A percentile compares a stretch with the other conserved stretches of the same genome.
Evolutionary conservation across 2,329 filamentous ascomycete genomes (phyloP).

Genomic region (Clarireedia hainanense): DNA sequence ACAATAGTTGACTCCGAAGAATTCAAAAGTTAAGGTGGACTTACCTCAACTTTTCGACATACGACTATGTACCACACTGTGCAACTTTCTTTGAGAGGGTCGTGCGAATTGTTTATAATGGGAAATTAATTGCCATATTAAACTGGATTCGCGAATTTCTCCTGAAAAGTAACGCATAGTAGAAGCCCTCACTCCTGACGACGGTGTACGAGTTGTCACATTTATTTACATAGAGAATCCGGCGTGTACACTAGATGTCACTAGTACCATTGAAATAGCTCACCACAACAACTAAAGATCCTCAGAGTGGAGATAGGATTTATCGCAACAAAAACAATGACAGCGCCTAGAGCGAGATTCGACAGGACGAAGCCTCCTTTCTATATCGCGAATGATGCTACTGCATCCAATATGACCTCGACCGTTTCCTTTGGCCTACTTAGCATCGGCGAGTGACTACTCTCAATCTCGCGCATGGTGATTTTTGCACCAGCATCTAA

Average conservation of each 20-base stretch:
- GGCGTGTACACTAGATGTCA: too few relatives aligned
- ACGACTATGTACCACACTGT: not conserved
- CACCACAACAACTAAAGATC: too few relatives aligned
- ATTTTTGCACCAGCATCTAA: constrained; percentile 30
- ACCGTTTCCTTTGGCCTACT: constrained; percentile 33
- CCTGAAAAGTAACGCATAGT: too few relatives aligned
- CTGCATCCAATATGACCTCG: constrained; percentile 32
- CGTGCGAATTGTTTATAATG: not conserved
- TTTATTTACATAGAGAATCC: too few relatives aligned
- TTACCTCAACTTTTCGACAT: not conserved
- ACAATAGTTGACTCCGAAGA: not conserved
- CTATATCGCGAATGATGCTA: constrained; percentile 22
- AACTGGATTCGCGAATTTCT: not conserved
- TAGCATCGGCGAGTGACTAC: constrained; percentile 37
- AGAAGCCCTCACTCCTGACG: too few relatives aligned
- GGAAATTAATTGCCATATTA: not conserved
- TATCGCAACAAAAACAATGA: not conserved
- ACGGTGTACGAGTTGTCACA: too few relatives aligned
- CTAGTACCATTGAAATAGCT: too few relatives aligned
- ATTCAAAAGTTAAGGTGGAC: not conserved
- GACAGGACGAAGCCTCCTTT: not conserved
- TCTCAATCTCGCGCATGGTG: constrained; percentile 31
- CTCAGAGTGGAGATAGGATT: too few relatives aligned
- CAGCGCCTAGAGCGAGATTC: not conserved
- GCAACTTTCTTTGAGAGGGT: not conserved